A percentile compares a stretch with the other conserved stretches of the same genome.
These are phyloP conservation scores for Suhomyces xylopsoci DNA, from an alignment of 805 yeast genomes.

Conservation along the genomic window DNA sequence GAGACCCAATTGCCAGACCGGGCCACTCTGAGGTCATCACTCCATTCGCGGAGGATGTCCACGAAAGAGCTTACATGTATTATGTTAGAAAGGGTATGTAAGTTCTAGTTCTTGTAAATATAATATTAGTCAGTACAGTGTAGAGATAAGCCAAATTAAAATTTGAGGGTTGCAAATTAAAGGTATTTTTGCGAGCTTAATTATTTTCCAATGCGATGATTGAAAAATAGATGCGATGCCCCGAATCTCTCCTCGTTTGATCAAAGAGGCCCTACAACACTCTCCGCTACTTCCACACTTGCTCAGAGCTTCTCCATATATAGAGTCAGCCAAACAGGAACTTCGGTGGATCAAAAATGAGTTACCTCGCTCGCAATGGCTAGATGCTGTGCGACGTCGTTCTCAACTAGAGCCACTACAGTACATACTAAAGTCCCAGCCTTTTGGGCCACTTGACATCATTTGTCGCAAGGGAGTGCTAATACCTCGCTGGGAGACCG, in stretches of 20 bases:
- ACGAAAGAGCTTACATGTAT: constrained; percentile 93
- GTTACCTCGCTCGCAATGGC: constrained; percentile 47
- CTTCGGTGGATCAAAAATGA: constrained; percentile 63
- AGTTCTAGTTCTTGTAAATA: constrained; percentile 6
- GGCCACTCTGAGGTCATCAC: constrained; percentile 94
- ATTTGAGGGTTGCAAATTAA: too few species aligned
- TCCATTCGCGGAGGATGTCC: constrained; percentile 78
- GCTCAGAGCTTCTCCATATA: constrained; percentile 26
- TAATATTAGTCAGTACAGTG: constrained; percentile 7
- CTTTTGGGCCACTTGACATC: constrained; percentile 71
- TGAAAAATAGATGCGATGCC: constrained; percentile 21
- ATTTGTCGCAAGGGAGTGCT: constrained; percentile 62
- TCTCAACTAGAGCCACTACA: constrained; percentile 67
- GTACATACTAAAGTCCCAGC: constrained; percentile 81
- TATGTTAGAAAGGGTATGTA: constrained; percentile 70
- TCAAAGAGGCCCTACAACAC: constrained; percentile 24
- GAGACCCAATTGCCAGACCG: constrained; percentile 97
- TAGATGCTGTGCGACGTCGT: constrained; percentile 52
- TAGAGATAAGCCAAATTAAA: background rate
- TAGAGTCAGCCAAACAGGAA: constrained; percentile 51
- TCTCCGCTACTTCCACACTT: constrained; percentile 32
- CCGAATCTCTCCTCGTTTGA: constrained; percentile 26
- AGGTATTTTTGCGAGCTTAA: background rate
- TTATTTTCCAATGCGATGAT: background rate
- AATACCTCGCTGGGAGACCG: constrained; percentile 95